Evolutionary conservation across 306 rosid species (phyloP).

Genomic region (Lupinus albus): DNA sequence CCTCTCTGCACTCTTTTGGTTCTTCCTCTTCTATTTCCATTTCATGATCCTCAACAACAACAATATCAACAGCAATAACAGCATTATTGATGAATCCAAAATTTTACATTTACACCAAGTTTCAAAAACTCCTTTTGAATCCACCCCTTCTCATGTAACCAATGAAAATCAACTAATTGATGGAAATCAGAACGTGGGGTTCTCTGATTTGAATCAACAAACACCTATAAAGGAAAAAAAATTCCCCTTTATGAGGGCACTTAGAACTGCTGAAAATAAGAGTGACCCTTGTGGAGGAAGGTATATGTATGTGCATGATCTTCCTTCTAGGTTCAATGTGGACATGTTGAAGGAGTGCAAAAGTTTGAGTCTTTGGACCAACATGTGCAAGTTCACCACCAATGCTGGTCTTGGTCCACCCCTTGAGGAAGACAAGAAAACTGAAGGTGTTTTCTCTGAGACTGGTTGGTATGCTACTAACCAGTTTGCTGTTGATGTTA

Average conservation of each 20-base stretch:
- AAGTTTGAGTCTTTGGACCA: conserved; percentile 80
- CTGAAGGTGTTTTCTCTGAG: conserved; percentile 43
- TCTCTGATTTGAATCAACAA: neutral
- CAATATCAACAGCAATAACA: conserved; percentile 8
- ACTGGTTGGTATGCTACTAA: conserved; percentile 94
- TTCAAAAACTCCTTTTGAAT: conserved; percentile 33
- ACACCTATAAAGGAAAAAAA: conserved; percentile 18
- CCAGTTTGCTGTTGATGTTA: conserved; percentile 90
- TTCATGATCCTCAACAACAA: conserved; percentile 62
- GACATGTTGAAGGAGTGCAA: conserved; percentile 83
- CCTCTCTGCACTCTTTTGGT: conserved; percentile 82
- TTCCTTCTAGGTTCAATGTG: conserved; percentile 84
- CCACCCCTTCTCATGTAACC: conserved; percentile 32
- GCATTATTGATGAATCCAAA: conserved; percentile 44
- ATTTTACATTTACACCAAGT: conserved; percentile 18
- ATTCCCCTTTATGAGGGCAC: conserved; percentile 64
- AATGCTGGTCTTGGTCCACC: conserved; percentile 97
- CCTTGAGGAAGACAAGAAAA: conserved; percentile 41
- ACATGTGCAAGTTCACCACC: conserved; percentile 92
- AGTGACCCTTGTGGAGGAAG: conserved; percentile 86
- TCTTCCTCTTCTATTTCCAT: conserved; percentile 75
- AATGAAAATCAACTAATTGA: neutral
- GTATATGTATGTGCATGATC: conserved; percentile 82
- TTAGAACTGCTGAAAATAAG: conserved; percentile 64
- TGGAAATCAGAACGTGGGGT: conserved; percentile 27